These are phyloP conservation scores for Fraxinus excelsior DNA, from an alignment of 257 asterid species.

Conservation along the genomic window DNA sequence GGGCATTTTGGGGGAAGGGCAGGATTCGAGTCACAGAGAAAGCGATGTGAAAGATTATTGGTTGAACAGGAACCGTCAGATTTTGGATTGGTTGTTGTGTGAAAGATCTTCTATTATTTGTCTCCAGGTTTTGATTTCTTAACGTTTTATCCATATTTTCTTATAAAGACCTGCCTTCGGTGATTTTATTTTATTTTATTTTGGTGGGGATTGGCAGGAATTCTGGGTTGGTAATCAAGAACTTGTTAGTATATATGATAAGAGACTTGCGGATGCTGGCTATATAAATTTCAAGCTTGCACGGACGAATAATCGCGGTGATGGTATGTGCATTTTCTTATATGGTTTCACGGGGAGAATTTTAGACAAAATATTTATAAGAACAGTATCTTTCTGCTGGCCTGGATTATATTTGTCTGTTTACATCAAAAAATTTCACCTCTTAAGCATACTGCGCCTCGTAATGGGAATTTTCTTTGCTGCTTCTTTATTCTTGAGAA, in stretches of 20 bases:
- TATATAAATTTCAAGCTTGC: conserved; percentile 83
- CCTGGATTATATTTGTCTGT: too few relatives aligned
- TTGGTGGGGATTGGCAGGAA: conserved; percentile 49
- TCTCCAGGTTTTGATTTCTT: conserved; percentile 66
- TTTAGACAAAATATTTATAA: conserved; percentile 2
- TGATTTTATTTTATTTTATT: background rate
- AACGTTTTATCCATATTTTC: background rate
- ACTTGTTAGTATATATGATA: conserved; percentile 76
- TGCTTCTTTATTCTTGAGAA: conserved; percentile 15
- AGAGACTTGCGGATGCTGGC: conserved; percentile 97
- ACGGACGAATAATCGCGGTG: conserved; percentile 95
- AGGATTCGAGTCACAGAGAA: conserved; percentile 92
- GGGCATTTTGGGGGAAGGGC: conserved; percentile 37
- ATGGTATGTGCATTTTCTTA: conserved; percentile 51
- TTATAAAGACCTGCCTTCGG: conserved; percentile 2
- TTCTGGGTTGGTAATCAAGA: conserved; percentile 99
- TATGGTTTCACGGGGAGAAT: background rate
- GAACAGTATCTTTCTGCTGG: background rate
- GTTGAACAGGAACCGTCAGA: conserved; percentile 80
- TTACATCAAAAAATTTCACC: background rate
- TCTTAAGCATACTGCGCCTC: conserved; percentile 3
- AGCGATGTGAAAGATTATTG: conserved; percentile 84
- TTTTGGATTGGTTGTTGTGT: conserved; percentile 86
- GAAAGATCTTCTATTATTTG: conserved; percentile 97
- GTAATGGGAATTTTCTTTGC: conserved; percentile 8